phyloP scores from a whole-genome alignment of 2,329 filamentous ascomycete species.

The Cadophora luteo-olivacea region DNA sequence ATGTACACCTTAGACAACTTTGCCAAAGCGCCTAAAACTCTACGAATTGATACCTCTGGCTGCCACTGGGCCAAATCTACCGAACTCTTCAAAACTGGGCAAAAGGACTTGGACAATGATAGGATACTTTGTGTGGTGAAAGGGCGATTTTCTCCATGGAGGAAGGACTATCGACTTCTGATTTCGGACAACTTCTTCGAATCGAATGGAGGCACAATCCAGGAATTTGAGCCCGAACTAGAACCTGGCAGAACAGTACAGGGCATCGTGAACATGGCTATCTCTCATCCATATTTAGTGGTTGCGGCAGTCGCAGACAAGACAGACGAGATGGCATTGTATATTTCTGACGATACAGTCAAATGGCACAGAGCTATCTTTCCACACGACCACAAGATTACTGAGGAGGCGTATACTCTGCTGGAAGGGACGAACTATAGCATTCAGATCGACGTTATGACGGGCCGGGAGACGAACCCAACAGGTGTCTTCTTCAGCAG shows the following conservation, averaged over 20 bases:
- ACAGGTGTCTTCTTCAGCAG: constrained; percentile 94
- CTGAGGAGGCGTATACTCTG: constrained; percentile 90
- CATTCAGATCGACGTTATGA: constrained; percentile 94
- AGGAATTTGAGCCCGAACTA: constrained; percentile 78
- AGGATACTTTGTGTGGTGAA: constrained; percentile 82
- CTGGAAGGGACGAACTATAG: constrained; percentile 97
- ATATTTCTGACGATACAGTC: constrained; percentile 81
- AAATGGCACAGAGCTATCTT: constrained; percentile 95
- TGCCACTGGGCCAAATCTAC: constrained; percentile 90
- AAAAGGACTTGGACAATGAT: constrained; percentile 68
- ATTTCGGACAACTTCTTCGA: constrained; percentile 86
- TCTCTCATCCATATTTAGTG: constrained; percentile 86
- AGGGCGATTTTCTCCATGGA: constrained; percentile 73
- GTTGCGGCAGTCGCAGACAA: constrained; percentile 80
- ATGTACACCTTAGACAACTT: constrained; percentile 90
- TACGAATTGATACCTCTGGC: constrained; percentile 73
- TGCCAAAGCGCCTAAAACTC: constrained; percentile 64
- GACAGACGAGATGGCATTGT: constrained; percentile 91
- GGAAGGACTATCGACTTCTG: constrained; percentile 77
- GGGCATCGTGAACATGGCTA: constrained; percentile 81
- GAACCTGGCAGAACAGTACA: constrained; percentile 75
- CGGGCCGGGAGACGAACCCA: constrained; percentile 64
- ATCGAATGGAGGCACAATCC: constrained; percentile 54
- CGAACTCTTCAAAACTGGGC: constrained; percentile 73
- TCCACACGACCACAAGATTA: constrained; percentile 76